Evolutionary conservation across 805 yeast species (phyloP).

Genomic region (Saturnispora sanitii): DNA sequence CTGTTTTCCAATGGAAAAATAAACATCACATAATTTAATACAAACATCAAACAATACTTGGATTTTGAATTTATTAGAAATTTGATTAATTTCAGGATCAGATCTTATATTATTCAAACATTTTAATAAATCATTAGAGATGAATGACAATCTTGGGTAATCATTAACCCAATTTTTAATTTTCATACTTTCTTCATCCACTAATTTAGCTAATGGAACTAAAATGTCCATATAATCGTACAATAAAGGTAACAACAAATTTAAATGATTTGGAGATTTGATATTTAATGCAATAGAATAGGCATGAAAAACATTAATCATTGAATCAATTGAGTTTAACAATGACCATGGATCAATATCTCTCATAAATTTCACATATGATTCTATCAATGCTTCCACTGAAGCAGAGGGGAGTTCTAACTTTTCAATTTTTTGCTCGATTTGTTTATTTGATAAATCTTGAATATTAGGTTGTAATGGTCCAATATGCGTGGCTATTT

Average conservation of each 20-base stretch:
- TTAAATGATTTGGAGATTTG: conserved; percentile 19
- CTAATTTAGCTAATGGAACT: conserved; percentile 36
- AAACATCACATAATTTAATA: conserved; percentile 39
- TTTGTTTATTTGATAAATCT: conserved; percentile 14
- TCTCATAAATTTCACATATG: conserved; percentile 35
- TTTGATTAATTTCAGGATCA: conserved; percentile 28
- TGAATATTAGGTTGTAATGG: conserved; percentile 21
- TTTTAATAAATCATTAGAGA: conserved; percentile 40
- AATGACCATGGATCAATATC: conserved; percentile 50
- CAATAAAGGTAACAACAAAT: conserved; percentile 30
- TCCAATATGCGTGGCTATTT: conserved; percentile 17
- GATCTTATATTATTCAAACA: conserved; percentile 43
- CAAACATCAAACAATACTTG: conserved; percentile 40
- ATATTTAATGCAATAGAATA: conserved; percentile 42
- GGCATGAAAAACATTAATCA: conserved; percentile 37
- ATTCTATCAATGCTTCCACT: conserved; percentile 34
- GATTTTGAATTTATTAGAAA: conserved; percentile 30
- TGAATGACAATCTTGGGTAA: conserved; percentile 35
- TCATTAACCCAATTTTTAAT: conserved; percentile 24
- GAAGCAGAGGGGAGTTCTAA: conserved; percentile 28
- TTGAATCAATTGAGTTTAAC: conserved; percentile 44
- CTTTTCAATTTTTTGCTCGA: conserved; percentile 24
- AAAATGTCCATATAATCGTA: conserved; percentile 29
- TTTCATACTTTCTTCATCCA: conserved; percentile 33
- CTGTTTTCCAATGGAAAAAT: conserved; percentile 45